Conservation (phyloP, 441 rosid genomes). For the Capsella rubella region DNA sequence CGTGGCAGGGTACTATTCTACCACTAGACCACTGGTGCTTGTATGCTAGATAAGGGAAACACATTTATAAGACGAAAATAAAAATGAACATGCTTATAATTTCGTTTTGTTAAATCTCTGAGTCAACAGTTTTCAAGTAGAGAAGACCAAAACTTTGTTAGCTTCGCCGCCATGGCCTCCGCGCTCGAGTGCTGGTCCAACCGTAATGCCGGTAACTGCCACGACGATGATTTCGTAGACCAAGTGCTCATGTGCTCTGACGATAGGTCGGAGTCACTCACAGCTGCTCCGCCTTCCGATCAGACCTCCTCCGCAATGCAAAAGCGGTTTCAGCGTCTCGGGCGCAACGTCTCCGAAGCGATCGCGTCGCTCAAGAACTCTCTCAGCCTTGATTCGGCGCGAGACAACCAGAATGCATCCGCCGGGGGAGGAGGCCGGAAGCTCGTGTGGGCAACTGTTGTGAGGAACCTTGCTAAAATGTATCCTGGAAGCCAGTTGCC, state of each 20-base stretch:
- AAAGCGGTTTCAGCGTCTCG: slow-evolving; percentile 78
- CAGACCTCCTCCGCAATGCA: slow-evolving; percentile 68
- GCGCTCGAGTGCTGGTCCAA: slow-evolving; percentile 94
- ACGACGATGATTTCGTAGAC: slow-evolving; percentile 84
- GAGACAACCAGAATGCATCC: slow-evolving; percentile 47
- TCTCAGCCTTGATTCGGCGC: slow-evolving; percentile 72
- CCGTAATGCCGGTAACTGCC: slow-evolving; percentile 52
- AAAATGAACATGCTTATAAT: too few species aligned
- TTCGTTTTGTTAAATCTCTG: not conserved
- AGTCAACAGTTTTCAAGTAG: slow-evolving; percentile 11
- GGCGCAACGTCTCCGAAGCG: slow-evolving; percentile 89
- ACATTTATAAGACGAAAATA: not conserved
- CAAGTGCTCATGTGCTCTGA: slow-evolving; percentile 83
- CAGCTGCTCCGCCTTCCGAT: slow-evolving; percentile 43
- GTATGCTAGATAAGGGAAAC: too few species aligned
- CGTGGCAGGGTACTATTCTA: slow-evolving; percentile 98
- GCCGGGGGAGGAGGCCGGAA: slow-evolving; percentile 61
- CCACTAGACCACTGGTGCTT: slow-evolving; percentile 71
- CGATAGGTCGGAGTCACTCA: slow-evolving; percentile 72
- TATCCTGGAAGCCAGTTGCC: slow-evolving; percentile 95
- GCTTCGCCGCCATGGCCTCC: slow-evolving; percentile 67
- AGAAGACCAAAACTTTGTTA: slow-evolving; percentile 29
- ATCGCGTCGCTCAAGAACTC: slow-evolving; percentile 89
- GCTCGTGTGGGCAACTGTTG: slow-evolving; percentile 85
- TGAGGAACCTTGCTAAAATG: slow-evolving; percentile 87